Evolutionary conservation across 1,284 basidiomycete genomes (phyloP).

Genomic region (Golubevia pallescens): DNA sequence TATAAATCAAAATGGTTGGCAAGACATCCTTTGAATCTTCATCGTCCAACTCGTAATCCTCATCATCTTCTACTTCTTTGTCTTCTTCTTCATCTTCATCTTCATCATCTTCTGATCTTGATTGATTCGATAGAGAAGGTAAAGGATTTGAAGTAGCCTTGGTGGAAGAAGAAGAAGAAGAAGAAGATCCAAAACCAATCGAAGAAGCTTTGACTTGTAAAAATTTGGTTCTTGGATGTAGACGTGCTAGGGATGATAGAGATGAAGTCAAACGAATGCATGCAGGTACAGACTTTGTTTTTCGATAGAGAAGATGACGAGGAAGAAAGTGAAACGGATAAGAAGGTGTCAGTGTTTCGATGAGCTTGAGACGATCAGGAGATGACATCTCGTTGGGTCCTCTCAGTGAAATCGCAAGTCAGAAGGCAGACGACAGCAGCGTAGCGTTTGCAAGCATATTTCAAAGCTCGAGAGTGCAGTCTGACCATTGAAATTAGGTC

Average conservation of each 20-base stretch:
- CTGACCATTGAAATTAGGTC: too few species aligned
- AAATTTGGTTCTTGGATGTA: conserved; percentile 43
- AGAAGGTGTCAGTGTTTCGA: not conserved
- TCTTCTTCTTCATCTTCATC: conserved; percentile 13
- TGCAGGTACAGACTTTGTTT: conserved; percentile 20
- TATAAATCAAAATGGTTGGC: conserved; percentile 46
- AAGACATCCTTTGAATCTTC: conserved; percentile 23
- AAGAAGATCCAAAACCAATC: conserved; percentile 37
- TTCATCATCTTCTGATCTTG: not conserved
- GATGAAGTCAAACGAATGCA: conserved; percentile 32
- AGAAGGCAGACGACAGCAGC: too few species aligned
- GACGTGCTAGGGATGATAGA: conserved; percentile 31
- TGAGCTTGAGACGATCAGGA: too few species aligned
- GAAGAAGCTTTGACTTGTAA: conserved; percentile 39
- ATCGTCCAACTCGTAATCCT: conserved; percentile 18
- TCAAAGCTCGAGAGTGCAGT: too few species aligned
- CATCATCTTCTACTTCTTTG: conserved; percentile 27
- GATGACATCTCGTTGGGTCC: too few species aligned
- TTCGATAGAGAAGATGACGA: not conserved
- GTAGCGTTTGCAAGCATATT: too few species aligned
- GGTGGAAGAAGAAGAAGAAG: too few species aligned
- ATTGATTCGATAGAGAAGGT: not conserved
- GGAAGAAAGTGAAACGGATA: not conserved
- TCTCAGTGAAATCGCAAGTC: too few species aligned
- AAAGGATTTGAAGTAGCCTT: not conserved